A percentile compares a stretch with the other conserved stretches of the same genome.
Evolutionary conservation across 768 basidiomycete genomes (phyloP).

Genomic region (Tylopilus sp.): DNA sequence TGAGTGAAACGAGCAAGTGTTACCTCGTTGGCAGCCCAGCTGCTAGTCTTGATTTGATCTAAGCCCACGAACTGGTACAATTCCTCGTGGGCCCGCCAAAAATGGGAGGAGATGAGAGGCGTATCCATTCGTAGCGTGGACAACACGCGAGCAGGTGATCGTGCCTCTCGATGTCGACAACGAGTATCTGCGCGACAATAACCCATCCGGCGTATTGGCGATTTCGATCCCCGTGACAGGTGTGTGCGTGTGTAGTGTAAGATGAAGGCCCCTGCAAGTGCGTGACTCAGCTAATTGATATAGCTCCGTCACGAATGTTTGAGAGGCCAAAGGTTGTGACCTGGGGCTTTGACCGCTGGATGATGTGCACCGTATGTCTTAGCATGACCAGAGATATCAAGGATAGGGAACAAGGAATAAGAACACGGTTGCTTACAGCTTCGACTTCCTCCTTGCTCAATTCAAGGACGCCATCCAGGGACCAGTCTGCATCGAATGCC

Average conservation of each 20-base stretch:
- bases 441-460: no score
- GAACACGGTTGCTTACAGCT: no score
- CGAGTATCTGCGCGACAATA: constrained; percentile 6
- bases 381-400: no score
- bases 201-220: not conserved
- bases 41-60: constrained; percentile 38
- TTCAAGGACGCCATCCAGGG: no score
- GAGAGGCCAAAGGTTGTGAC: constrained; percentile 72
- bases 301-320: constrained; percentile 74
- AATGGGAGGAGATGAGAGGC: constrained; percentile 71
- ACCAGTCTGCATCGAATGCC: no score
- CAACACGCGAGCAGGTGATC: constrained; percentile 56
- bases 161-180: constrained; percentile 60
- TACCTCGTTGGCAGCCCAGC: constrained; percentile 46
- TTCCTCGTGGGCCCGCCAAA: constrained; percentile 47
- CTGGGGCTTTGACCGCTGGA: constrained; percentile 50
- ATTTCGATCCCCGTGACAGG: constrained; percentile 51
- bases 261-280: constrained; percentile 31
- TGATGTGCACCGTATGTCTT: constrained; percentile 43
- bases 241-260: constrained; percentile 70
- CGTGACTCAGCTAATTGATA: constrained; percentile 41
- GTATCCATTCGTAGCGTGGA: constrained; percentile 89
- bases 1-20: not conserved
- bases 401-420: no score
- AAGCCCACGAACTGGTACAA: constrained; percentile 57